Base-by-base conservation (phyloP, 2,329 filamentous ascomycete species). In the Aspergillus carbonarius region DNA sequence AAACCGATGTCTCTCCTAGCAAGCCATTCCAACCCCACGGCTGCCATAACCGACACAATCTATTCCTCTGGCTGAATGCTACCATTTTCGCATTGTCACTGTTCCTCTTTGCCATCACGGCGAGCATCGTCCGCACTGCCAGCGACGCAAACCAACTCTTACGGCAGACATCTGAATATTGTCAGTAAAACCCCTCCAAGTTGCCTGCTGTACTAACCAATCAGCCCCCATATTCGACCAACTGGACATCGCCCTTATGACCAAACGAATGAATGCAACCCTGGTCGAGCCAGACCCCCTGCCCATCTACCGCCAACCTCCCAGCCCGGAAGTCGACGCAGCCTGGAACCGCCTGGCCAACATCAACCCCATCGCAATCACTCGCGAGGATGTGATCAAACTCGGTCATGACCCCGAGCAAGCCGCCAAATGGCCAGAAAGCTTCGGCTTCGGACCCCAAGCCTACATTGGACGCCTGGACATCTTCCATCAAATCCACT, bases 401-500 rank as follows among this genome's bases (percentile, higher is more conserved):
- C 18, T 59, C 15, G 57, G 51, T 4, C 48, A 39, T 12, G 46
- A 51, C 20, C 57, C 57, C 12, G 57, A 40, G 7, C 34, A 50
- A 2, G 44, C 51, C 3, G 51, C 47, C 2, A 42, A 46, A 50
- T 32, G 44, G 44, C 17, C 44, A 4, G 17, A 47, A 18, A 39
- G 23, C 37, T 59, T 55, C 32, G 57, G 57, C 5, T 40, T 59
- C 13, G 57, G 57, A 2, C 23, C 46, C 13, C 25, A 59, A 2
- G 27, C 39, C 5, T 59, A 59, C 20, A 50, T 50, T 23, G 55
- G 47, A 2, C 47, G 55, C n/a, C 32, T 55, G n/a, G 57, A 59
- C 15, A 46, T 59, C 18, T 50, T 55, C 13, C 51, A 55, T 20
- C 51, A 59, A n/a, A 48, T 59, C 23, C 57, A 55, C 35, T 59